Conservation (phyloP, 202 grass and related monocot species). For the Schoenoplectus tabernaemontani region DNA sequence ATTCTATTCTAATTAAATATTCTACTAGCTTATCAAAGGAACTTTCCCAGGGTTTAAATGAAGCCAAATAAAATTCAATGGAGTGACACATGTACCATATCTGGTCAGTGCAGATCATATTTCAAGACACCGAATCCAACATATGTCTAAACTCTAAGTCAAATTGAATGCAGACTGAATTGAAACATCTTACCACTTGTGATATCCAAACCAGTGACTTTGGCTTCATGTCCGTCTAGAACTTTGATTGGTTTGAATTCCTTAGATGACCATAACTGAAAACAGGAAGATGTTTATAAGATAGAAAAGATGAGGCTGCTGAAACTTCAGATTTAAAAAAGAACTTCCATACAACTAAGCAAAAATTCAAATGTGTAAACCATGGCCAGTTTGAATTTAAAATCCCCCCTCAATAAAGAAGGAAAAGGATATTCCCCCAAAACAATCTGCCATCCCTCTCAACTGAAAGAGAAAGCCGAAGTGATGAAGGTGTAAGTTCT, state of each 20-base stretch:
- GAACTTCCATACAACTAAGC: not conserved
- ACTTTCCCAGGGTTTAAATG: not conserved
- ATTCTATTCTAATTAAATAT: too few species aligned
- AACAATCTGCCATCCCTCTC: not conserved
- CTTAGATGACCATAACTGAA: conserved; percentile 73
- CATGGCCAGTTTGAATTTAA: not conserved
- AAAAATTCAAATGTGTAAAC: not conserved
- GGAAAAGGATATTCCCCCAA: not conserved
- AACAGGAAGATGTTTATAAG: conserved; percentile 16
- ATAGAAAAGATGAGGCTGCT: not conserved
- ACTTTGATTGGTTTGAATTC: conserved; percentile 93
- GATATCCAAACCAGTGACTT: conserved; percentile 98
- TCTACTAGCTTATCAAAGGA: too few species aligned
- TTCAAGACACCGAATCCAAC: not conserved
- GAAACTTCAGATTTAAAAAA: not conserved
- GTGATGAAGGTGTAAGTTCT: not conserved
- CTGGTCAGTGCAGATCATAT: too few species aligned
- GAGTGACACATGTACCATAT: too few species aligned
- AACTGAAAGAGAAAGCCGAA: not conserved
- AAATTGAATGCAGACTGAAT: not conserved
- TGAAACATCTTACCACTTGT: conserved; percentile 47
- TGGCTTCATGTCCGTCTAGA: conserved; percentile 78
- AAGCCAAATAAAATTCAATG: not conserved
- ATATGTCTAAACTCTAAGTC: not conserved
- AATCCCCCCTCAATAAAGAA: not conserved